These are phyloP conservation scores for Mucor sp. DNA, from an alignment of 371 early-diverging fungal species.

Conservation along the genomic window DNA sequence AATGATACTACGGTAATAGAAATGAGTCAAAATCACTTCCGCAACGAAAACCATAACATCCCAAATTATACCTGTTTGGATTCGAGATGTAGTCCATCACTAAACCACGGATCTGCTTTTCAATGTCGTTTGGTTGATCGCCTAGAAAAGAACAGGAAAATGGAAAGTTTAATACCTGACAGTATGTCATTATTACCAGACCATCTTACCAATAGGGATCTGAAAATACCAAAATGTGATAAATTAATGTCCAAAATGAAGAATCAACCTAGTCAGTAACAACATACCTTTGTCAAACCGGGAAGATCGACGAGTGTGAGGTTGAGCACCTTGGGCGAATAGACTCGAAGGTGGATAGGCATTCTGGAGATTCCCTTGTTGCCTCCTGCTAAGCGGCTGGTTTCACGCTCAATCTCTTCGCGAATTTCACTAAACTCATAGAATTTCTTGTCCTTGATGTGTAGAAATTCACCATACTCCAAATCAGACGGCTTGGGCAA, in stretches of 20 bases:
- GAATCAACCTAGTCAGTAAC: neutral
- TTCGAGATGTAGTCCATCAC: slow-evolving; percentile 86
- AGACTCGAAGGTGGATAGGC: slow-evolving; percentile 90
- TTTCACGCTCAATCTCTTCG: slow-evolving; percentile 90
- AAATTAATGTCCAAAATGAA: neutral
- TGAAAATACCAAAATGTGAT: slow-evolving; percentile 10
- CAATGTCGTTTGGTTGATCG: slow-evolving; percentile 90
- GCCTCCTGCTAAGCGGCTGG: slow-evolving; percentile 79
- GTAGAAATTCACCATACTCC: slow-evolving; percentile 80
- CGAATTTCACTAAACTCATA: slow-evolving; percentile 83
- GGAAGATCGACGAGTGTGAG: slow-evolving; percentile 95
- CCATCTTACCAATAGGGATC: slow-evolving; percentile 48
- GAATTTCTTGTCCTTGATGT: slow-evolving; percentile 75
- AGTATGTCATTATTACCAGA: neutral
- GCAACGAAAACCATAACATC: neutral
- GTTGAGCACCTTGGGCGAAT: slow-evolving; percentile 84
- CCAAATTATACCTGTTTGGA: slow-evolving; percentile 70
- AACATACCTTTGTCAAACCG: slow-evolving; percentile 83
- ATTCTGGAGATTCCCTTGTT: slow-evolving; percentile 88
- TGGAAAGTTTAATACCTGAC: neutral
- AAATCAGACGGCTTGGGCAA: slow-evolving; percentile 39
- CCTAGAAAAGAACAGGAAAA: slow-evolving; percentile 38
- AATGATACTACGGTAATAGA: slow-evolving; percentile 67
- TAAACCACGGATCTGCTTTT: slow-evolving; percentile 83
- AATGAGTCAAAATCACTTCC: slow-evolving; percentile 1